phyloP scores from a whole-genome alignment of 345 rosid species.

The Hirschfeldia incana region DNA sequence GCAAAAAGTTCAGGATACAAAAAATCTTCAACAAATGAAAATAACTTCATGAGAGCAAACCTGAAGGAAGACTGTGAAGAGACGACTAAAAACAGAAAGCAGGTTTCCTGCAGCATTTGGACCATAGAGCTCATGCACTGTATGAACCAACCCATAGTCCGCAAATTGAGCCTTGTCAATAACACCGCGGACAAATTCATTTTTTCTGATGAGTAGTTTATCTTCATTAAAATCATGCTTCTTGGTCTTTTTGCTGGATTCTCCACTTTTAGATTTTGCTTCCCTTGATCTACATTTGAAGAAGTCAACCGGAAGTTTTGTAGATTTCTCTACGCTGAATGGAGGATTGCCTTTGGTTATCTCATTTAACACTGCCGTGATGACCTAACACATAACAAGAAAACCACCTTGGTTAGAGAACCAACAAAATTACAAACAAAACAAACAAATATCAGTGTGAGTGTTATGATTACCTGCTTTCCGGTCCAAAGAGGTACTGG shows the following conservation, averaged over 20 bases:
- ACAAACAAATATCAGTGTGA: not conserved
- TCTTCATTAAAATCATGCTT: slow-evolving; percentile 60
- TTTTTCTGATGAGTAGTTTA: slow-evolving; percentile 61
- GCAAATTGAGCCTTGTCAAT: slow-evolving; percentile 99
- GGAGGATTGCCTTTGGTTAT: slow-evolving; percentile 76
- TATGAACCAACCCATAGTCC: slow-evolving; percentile 90
- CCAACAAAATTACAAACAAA: not conserved
- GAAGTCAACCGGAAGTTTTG: slow-evolving; percentile 72
- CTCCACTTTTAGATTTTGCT: slow-evolving; percentile 19
- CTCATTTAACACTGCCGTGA: slow-evolving; percentile 64
- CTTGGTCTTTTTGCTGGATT: slow-evolving; percentile 14
- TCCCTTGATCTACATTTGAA: slow-evolving; percentile 52
- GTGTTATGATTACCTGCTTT: slow-evolving; percentile 69
- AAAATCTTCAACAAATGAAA: slow-evolving; percentile 5
- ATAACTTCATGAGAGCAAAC: slow-evolving; percentile 39
- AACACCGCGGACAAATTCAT: slow-evolving; percentile 80
- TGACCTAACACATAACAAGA: slow-evolving; percentile 49
- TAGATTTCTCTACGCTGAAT: slow-evolving; percentile 75
- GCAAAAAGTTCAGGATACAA: slow-evolving; percentile 29
- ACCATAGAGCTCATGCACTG: slow-evolving; percentile 93
- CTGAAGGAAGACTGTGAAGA: slow-evolving; percentile 90
- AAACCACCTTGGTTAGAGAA: slow-evolving; percentile 10
- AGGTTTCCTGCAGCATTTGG: slow-evolving; percentile 81
- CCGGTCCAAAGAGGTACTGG: slow-evolving; percentile 96
- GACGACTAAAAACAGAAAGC: slow-evolving; percentile 85